phyloP scores from a whole-genome alignment of 805 yeast genomes.

The Yarrowia bubula region DNA sequence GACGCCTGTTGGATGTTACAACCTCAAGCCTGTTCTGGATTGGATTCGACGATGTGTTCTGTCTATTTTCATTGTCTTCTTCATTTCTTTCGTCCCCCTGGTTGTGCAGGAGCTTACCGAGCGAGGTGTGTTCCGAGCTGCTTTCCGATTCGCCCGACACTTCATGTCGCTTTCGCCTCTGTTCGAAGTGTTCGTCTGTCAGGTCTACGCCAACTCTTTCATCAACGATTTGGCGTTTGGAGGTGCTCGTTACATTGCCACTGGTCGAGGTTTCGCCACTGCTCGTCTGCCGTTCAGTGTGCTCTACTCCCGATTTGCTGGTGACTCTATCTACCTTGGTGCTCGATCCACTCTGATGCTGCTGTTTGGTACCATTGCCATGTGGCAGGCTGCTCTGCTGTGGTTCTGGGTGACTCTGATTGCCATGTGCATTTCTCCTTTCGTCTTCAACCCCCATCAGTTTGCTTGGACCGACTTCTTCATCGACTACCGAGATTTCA shows the following conservation, averaged over 20 bases:
- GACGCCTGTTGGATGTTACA: slow-evolving; percentile 80
- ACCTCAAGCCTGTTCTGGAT: slow-evolving; percentile 76
- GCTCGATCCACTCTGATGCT: slow-evolving; percentile 64
- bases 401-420: slow-evolving; percentile 97
- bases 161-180: slow-evolving; percentile 80
- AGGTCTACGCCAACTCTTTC: slow-evolving; percentile 79
- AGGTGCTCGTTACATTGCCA: slow-evolving; percentile 86
- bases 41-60: slow-evolving; percentile 89
- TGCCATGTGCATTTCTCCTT: slow-evolving; percentile 88
- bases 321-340: slow-evolving; percentile 76
- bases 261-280: slow-evolving; percentile 93
- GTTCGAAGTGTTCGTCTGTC: slow-evolving; percentile 94
- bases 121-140: slow-evolving; percentile 76
- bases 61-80: slow-evolving; percentile 88
- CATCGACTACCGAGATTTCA: slow-evolving; percentile 91
- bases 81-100: slow-evolving; percentile 85
- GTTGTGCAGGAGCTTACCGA: slow-evolving; percentile 85
- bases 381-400: slow-evolving; percentile 91
- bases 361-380: slow-evolving; percentile 70
- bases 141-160: slow-evolving; percentile 68
- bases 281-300: slow-evolving; percentile 69
- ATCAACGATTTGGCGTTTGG: slow-evolving; percentile 78
- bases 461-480: slow-evolving; percentile 95
- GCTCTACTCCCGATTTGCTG: slow-evolving; percentile 73
- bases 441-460: slow-evolving; percentile 96